phyloP scores from a whole-genome alignment of 352 stramenopile species.

The Phytophthora rubi region DNA sequence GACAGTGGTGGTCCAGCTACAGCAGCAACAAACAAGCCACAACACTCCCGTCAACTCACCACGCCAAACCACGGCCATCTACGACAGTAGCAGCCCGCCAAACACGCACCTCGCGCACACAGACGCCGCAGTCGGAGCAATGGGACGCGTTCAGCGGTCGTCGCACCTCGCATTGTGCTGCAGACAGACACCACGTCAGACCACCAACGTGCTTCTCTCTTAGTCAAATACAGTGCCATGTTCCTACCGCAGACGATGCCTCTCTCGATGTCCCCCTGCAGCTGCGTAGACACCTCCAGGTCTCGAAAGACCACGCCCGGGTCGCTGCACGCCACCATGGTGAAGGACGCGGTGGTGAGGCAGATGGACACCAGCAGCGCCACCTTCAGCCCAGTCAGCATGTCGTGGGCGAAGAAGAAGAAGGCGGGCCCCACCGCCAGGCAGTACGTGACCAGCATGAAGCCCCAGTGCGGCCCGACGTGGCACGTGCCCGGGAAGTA shows the following conservation, averaged over 20 bases:
- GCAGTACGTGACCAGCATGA: conserved; percentile 80
- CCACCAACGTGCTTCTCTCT: conserved; percentile 1
- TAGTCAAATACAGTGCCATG: neutral
- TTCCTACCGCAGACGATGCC: conserved; percentile 72
- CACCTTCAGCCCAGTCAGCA: conserved; percentile 52
- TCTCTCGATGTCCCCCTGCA: conserved; percentile 42
- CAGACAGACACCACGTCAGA: conserved; percentile 1
- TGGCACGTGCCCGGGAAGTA: conserved; percentile 72
- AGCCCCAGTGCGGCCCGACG: conserved; percentile 74
- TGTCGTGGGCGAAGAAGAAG: conserved; percentile 56
- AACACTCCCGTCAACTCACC: neutral
- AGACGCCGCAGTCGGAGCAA: conserved; percentile 83
- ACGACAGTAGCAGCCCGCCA: neutral
- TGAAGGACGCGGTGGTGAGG: conserved; percentile 72
- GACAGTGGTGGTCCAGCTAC: conserved; percentile 92
- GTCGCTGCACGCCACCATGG: conserved; percentile 80
- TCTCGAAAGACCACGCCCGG: conserved; percentile 72
- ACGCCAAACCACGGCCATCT: no score
- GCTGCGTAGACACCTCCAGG: conserved; percentile 30
- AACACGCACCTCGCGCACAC: conserved; percentile 59
- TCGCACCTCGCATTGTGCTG: conserved; percentile 81
- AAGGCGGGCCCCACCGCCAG: conserved; percentile 61
- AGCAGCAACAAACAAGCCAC: conserved; percentile 3
- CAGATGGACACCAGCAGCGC: conserved; percentile 59
- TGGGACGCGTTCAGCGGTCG: conserved; percentile 75